Evolutionary conservation across 2,329 filamentous ascomycete genomes (phyloP).

Genomic region (Colletotrichum sublineola): DNA sequence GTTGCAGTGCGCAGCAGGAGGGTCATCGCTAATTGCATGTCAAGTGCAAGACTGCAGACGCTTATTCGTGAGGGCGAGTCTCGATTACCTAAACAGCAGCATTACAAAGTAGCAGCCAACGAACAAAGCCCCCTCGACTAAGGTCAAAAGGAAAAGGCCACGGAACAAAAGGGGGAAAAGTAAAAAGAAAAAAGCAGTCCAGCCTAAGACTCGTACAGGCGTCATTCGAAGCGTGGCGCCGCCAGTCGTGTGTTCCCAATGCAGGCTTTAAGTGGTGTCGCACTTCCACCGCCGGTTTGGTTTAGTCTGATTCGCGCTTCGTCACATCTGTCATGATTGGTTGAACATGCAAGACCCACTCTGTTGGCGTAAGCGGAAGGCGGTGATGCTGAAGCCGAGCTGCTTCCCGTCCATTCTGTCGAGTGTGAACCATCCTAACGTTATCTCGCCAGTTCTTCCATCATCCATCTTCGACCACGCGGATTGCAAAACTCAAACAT

Average conservation of each 20-base stretch:
- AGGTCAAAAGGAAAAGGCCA: background rate
- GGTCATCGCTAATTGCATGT: background rate
- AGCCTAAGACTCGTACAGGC: conserved; percentile 13
- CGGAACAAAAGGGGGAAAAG: background rate
- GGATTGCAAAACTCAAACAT: conserved; percentile 15
- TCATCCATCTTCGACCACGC: conserved; percentile 7
- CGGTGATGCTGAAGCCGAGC: conserved; percentile 29
- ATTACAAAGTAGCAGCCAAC: background rate
- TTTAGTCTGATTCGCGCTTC: conserved; percentile 38
- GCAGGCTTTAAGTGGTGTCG: conserved; percentile 6
- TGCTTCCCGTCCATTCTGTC: conserved; percentile 38
- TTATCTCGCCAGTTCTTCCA: conserved; percentile 16
- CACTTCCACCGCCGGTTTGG: conserved; percentile 21
- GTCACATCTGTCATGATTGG: conserved; percentile 25
- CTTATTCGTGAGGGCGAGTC: background rate
- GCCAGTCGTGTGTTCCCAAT: conserved; percentile 16
- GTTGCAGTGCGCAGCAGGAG: background rate
- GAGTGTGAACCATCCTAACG: conserved; percentile 13
- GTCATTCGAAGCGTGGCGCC: conserved; percentile 20
- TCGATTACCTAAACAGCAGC: background rate
- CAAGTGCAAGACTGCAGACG: background rate
- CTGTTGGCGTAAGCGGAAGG: conserved; percentile 35
- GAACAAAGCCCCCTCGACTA: background rate
- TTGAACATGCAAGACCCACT: background rate
- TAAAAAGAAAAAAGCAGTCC: background rate